Evolutionary conservation across 192 early-diverging fungal genomes (phyloP).

Genomic region (Rhizoclosmatium globosum): DNA sequence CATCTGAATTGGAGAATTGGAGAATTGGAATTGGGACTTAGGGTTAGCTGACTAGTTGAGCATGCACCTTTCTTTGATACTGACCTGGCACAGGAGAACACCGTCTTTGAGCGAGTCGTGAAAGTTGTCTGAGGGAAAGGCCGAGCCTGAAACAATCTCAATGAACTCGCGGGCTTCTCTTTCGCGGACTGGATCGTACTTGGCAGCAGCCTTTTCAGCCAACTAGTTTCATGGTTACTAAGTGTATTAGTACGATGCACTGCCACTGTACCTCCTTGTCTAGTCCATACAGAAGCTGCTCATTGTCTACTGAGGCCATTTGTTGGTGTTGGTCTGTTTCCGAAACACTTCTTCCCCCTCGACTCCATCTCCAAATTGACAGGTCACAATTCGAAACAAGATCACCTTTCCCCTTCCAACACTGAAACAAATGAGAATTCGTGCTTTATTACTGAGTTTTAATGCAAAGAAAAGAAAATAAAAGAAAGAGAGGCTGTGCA

Average conservation of each 20-base stretch:
- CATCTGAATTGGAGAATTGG: not conserved
- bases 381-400: too few species aligned
- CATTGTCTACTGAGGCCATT: not conserved
- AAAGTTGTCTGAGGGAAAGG: constrained; percentile 58
- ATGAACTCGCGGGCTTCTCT: constrained; percentile 64
- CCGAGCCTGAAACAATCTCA: constrained; percentile 57
- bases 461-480: too few species aligned
- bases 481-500: too few species aligned
- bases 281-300: constrained; percentile 38
- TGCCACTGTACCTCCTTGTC: constrained; percentile 38
- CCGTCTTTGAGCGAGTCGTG: constrained; percentile 73
- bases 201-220: constrained; percentile 40
- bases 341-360: not conserved
- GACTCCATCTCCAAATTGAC: not conserved
- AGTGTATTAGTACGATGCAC: not conserved
- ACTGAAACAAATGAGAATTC: too few species aligned
- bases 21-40: not conserved
- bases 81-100: constrained; percentile 65
- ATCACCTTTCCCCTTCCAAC: too few species aligned
- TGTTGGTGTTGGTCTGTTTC: not conserved
- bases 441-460: too few species aligned
- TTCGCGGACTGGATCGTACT: constrained; percentile 44
- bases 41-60: not conserved
- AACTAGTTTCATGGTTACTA: constrained; percentile 17
- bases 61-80: constrained; percentile 34